These are phyloP conservation scores for Aspergillus taichungensis DNA, from an alignment of 495 filamentous ascomycete genomes.

Conservation along the genomic window DNA sequence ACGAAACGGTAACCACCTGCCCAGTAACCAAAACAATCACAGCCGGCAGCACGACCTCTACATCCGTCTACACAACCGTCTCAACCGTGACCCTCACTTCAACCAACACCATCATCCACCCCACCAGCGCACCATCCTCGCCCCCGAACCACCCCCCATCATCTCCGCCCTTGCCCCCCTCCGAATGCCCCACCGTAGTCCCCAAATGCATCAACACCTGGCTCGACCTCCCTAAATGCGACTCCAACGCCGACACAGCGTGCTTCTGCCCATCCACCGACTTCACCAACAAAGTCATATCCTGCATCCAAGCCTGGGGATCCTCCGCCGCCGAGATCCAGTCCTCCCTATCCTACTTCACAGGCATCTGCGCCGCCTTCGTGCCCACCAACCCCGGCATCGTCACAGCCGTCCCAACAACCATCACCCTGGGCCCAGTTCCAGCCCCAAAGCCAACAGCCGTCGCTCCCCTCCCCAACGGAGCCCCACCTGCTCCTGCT, in stretches of 20 bases:
- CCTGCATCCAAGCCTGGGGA: slow-evolving; percentile 73
- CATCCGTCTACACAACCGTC: slow-evolving; percentile 24
- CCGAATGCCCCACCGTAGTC: slow-evolving; percentile 60
- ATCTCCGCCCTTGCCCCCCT: slow-evolving; percentile 19
- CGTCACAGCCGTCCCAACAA: slow-evolving; percentile 59
- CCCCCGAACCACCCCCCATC: slow-evolving; percentile 7
- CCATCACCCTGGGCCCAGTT: slow-evolving; percentile 48
- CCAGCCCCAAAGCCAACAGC: slow-evolving; percentile 10
- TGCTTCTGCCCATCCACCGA: slow-evolving; percentile 80
- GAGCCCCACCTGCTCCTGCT: slow-evolving; percentile 21
- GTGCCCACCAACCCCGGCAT: slow-evolving; percentile 75
- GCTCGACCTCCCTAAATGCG: slow-evolving; percentile 61
- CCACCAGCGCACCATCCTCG: neutral
- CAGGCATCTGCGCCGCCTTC: slow-evolving; percentile 79
- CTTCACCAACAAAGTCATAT: slow-evolving; percentile 73
- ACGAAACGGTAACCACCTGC: slow-evolving; percentile 14
- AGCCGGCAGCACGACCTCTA: slow-evolving; percentile 19
- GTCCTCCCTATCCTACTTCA: slow-evolving; percentile 71
- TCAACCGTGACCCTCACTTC: slow-evolving; percentile 21
- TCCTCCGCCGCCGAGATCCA: slow-evolving; percentile 55
- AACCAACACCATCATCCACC: slow-evolving; percentile 19
- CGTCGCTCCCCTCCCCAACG: slow-evolving; percentile 25
- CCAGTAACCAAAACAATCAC: slow-evolving; percentile 24
- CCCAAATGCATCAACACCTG: slow-evolving; percentile 93
- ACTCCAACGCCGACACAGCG: slow-evolving; percentile 67